Conservation (phyloP, 2,329 filamentous ascomycete species). For the Colletotrichum shisoi region DNA sequence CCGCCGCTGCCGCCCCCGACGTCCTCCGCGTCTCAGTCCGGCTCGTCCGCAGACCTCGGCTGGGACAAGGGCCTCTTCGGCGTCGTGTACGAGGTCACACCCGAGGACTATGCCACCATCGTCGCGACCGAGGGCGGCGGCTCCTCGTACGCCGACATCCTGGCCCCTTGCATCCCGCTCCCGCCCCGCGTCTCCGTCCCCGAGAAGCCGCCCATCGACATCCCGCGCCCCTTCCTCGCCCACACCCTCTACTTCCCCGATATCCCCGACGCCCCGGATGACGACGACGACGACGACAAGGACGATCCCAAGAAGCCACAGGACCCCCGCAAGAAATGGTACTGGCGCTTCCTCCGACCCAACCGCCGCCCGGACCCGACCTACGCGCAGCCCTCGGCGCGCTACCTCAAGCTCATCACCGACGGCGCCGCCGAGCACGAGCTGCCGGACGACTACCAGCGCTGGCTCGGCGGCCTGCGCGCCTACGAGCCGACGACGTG, state of each 20-base stretch:
- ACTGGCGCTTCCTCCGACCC: constrained; percentile 56
- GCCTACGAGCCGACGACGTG: constrained; percentile 74
- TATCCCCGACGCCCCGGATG: constrained; percentile 48
- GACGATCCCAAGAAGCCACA: constrained; percentile 35
- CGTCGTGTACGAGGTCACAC: constrained; percentile 93
- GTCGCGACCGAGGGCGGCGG: constrained; percentile 91
- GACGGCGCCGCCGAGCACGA: constrained; percentile 80
- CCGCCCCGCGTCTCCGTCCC: constrained; percentile 68
- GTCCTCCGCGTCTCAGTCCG: background rate
- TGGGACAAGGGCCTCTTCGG: constrained; percentile 89
- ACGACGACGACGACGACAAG: constrained; percentile 42
- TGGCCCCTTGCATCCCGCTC: constrained; percentile 79
- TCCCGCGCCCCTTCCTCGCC: constrained; percentile 75
- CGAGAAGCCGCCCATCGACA: constrained; percentile 62
- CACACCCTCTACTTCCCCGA: constrained; percentile 82
- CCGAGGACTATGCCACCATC: constrained; percentile 81
- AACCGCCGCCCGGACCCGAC: constrained; percentile 67
- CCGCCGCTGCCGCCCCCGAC: constrained; percentile 39
- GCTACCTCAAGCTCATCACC: constrained; percentile 82
- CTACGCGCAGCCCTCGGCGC: constrained; percentile 82
- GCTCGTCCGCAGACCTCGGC: constrained; percentile 32
- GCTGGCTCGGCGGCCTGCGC: constrained; percentile 73
- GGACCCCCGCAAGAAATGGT: constrained; percentile 52
- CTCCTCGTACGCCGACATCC: constrained; percentile 80
- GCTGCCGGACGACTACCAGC: constrained; percentile 80